Evolutionary conservation across 257 asterid species (phyloP), one percentile per base, ranked within the genome.

Genomic region (Capsicum rhomboideum): DNA sequence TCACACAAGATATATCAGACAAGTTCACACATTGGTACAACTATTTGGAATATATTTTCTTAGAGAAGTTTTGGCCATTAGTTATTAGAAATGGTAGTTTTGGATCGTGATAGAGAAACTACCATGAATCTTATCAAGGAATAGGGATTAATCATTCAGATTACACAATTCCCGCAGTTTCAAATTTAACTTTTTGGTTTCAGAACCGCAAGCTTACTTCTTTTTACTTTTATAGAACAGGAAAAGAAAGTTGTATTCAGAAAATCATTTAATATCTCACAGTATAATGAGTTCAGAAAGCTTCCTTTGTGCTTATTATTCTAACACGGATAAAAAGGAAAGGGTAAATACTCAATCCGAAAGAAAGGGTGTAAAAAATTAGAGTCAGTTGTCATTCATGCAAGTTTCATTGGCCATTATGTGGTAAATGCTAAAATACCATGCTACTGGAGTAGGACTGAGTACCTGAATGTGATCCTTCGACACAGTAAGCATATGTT

Each of bases 381-480:
- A 63, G 71, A 11, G 40, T 2, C 40, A 63, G 14, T 29, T 64
- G 44, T 14, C 42, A 28, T 64, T 28, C 72, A 64, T 28, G 72
- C 72, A 64, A 64, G 40, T 64, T 29, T 64, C 44, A 12, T 64
- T 26, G n/a, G n/a, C 21, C 72, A 64, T 63, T 63, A 12, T 26
- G 71, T 12, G 71, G 71, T 64, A 64, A 64, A 64, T 64, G n/a
- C 4, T 28, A 29, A 64, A 63, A 63, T 26, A 14, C 4, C 80
- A 50, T 50, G 63, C 49, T 50, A 77, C 63, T 77, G 82, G 46
- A 77, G 40, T 74, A 64, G 16, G 42, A 52, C n/a, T 16, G 46
- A 56, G 34, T 81, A 96, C 99, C 98, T 92, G 98, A 85, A 96
- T 96, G 87, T 93, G 97, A 91, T 96, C 99, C 92, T 90, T 93